phyloP scores from a whole-genome alignment of 179 eudicot genomes.

The Patellifolia procumbens region DNA sequence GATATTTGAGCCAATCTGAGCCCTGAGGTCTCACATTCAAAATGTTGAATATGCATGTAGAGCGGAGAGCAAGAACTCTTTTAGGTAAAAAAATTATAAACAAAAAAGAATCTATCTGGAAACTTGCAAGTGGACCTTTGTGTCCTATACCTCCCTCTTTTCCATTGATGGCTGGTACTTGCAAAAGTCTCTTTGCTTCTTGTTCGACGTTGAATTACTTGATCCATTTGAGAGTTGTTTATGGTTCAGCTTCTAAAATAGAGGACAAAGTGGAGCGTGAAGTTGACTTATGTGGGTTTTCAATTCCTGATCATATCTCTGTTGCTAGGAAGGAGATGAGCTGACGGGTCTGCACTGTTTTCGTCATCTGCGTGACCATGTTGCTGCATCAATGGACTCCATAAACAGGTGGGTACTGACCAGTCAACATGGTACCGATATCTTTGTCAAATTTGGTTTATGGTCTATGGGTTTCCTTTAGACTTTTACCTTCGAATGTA shows the following conservation, averaged over 20 bases:
- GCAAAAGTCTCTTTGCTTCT: slow-evolving; percentile 7
- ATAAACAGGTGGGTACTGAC: slow-evolving; percentile 83
- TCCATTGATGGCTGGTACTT: neutral
- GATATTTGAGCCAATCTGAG: neutral
- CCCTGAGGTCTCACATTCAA: neutral
- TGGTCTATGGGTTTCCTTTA: neutral
- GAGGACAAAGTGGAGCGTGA: neutral
- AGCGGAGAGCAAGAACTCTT: neutral
- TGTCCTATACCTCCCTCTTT: neutral
- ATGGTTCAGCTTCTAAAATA: neutral
- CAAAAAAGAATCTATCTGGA: neutral
- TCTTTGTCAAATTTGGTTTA: neutral
- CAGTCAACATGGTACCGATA: slow-evolving; percentile 9
- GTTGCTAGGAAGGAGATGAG: slow-evolving; percentile 77
- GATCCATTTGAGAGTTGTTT: neutral
- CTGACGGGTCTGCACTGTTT: slow-evolving; percentile 94
- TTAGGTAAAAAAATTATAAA: neutral
- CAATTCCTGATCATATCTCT: slow-evolving; percentile 14
- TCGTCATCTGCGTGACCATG: slow-evolving; percentile 89
- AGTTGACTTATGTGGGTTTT: neutral
- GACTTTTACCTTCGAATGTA: neutral
- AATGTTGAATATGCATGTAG: neutral
- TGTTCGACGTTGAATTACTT: neutral
- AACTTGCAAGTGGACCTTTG: neutral
- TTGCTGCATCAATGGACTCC: slow-evolving; percentile 71